These are phyloP conservation scores for Lecanicillium sp. DNA, from an alignment of 2,329 filamentous ascomycete species.

Conservation along the genomic window DNA sequence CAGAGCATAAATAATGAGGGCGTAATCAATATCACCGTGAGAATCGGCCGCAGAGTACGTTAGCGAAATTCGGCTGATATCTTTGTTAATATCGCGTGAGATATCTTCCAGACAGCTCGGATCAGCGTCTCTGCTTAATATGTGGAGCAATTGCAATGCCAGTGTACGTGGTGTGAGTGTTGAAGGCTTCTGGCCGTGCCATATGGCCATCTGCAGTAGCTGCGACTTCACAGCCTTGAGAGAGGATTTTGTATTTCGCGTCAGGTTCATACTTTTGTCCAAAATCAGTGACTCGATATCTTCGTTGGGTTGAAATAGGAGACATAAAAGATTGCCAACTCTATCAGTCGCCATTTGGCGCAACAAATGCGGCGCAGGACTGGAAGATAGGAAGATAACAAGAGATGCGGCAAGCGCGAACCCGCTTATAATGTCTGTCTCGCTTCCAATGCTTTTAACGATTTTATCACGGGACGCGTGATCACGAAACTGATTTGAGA, in stretches of 20 bases:
- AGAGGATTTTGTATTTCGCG: conserved; percentile 52
- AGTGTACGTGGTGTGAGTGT: conserved; percentile 55
- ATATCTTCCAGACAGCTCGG: conserved; percentile 14
- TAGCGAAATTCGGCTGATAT: conserved; percentile 18
- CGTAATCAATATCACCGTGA: conserved; percentile 28
- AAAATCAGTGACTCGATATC: conserved; percentile 55
- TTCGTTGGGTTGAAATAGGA: conserved; percentile 42
- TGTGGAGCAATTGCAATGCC: conserved; percentile 51
- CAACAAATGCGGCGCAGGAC: conserved; percentile 52
- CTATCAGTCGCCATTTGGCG: conserved; percentile 48
- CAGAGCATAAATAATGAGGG: conserved; percentile 33
- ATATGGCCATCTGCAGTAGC: conserved; percentile 48
- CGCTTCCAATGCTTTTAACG: conserved; percentile 51
- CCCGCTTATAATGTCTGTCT: conserved; percentile 53
- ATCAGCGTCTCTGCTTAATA: conserved; percentile 6
- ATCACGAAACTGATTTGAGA: conserved; percentile 63
- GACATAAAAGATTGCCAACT: conserved; percentile 45
- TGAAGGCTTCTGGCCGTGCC: conserved; percentile 45
- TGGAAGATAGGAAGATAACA: conserved; percentile 52
- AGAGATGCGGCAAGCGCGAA: conserved; percentile 59
- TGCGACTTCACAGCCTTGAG: conserved; percentile 46
- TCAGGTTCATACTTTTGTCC: conserved; percentile 61
- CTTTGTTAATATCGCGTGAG: conserved; percentile 19
- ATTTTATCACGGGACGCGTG: conserved; percentile 65
- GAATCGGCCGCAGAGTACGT: conserved; percentile 12